Evolutionary conservation across 805 yeast species (phyloP).

Genomic region (Zygoascus flipseniorum): DNA sequence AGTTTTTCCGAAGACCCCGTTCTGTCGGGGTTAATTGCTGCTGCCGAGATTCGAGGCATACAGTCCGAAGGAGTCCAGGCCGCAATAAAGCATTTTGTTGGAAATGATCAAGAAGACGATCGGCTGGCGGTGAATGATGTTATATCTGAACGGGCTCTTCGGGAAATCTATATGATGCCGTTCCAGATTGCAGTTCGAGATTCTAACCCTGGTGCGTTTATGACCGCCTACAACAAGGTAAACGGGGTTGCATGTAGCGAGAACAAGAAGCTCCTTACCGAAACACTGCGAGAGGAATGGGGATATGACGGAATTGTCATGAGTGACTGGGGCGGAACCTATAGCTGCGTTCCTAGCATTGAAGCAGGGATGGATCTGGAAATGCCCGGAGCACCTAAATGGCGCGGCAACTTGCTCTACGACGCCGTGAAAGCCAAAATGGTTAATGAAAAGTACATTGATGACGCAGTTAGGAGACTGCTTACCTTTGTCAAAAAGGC

Average conservation of each 20-base stretch:
- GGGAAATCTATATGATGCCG: conserved; percentile 57
- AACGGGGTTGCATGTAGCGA: conserved; percentile 53
- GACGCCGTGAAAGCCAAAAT: conserved; percentile 38
- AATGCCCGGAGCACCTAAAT: conserved; percentile 55
- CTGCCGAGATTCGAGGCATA: conserved; percentile 46
- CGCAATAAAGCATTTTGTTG: conserved; percentile 52
- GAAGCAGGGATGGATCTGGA: conserved; percentile 54
- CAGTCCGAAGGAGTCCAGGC: conserved; percentile 45
- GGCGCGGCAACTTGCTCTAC: conserved; percentile 34
- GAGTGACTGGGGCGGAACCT: conserved; percentile 53
- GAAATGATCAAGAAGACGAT: conserved; percentile 54
- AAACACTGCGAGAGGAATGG: conserved; percentile 47
- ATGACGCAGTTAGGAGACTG: conserved; percentile 41
- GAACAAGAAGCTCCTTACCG: conserved; percentile 35
- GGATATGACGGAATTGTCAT: conserved; percentile 44
- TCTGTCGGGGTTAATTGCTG: conserved; percentile 38
- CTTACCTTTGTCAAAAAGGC: conserved; percentile 40
- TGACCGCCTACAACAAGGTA: conserved; percentile 57
- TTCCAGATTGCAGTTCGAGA: conserved; percentile 52
- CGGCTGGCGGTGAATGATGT: conserved; percentile 41
- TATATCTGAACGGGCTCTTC: conserved; percentile 49
- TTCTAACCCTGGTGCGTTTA: conserved; percentile 44
- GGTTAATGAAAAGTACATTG: conserved; percentile 33
- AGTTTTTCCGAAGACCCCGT: conserved; percentile 54
- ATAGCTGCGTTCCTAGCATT: conserved; percentile 38